Evolutionary conservation across 306 rosid genomes (phyloP).

Genomic region (Alnus glutinosa): DNA sequence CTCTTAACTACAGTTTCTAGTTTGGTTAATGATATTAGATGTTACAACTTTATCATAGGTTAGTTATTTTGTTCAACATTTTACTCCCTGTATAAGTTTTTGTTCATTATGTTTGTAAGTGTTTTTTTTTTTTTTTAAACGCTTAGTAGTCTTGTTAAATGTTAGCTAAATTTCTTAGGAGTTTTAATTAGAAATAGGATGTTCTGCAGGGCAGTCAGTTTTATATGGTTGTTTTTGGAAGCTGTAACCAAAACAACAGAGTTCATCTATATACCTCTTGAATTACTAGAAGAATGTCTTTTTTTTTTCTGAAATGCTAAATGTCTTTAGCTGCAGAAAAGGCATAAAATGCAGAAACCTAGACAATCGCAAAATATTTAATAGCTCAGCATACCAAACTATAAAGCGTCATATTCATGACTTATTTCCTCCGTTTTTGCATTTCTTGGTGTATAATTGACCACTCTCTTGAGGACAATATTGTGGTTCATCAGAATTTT

Average conservation of each 20-base stretch:
- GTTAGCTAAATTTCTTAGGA: neutral
- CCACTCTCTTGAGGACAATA: neutral
- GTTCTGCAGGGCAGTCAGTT: neutral
- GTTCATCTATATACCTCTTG: neutral
- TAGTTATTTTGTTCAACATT: neutral
- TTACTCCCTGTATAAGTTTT: neutral
- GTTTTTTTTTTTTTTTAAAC: neutral
- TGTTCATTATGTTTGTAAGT: neutral
- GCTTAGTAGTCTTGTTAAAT: neutral
- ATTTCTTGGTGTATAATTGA: neutral
- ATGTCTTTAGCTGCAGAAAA: neutral
- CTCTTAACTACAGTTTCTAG: neutral
- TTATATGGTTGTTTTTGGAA: neutral
- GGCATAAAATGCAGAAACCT: neutral
- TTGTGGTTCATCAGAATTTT: neutral
- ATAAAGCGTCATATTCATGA: neutral
- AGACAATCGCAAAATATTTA: neutral
- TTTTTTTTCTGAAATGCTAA: neutral
- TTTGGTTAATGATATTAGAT: neutral
- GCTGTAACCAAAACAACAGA: neutral
- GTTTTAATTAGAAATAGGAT: neutral
- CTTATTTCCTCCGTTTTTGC: neutral
- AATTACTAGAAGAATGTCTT: neutral
- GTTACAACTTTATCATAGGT: neutral
- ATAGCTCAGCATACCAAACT: neutral